Evolutionary conservation across 176 grass and related monocot genomes (phyloP).

Genomic region (Ampelocalamus luodianensis): DNA sequence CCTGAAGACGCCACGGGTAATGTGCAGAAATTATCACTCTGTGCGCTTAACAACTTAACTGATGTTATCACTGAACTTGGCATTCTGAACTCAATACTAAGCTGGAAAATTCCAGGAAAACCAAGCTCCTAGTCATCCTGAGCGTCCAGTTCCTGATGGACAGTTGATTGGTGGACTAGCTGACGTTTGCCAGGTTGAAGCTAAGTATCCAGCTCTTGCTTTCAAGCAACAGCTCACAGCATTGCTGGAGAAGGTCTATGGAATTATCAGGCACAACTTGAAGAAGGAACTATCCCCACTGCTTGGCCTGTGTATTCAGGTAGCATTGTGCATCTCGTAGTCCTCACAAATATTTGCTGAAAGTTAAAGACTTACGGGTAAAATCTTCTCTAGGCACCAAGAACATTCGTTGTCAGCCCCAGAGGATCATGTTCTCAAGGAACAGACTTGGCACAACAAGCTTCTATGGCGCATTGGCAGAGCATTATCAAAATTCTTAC

Average conservation of each 20-base stretch:
- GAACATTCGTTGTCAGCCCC: constrained; percentile 57
- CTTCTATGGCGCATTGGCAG: constrained; percentile 68
- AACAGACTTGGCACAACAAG: constrained; percentile 56
- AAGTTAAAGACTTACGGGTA: background rate
- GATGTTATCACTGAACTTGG: background rate
- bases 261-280: constrained; percentile 67
- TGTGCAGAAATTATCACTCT: background rate
- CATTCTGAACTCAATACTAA: constrained; percentile 17
- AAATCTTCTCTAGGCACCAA: constrained; percentile 48
- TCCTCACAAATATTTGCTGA: background rate
- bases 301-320: constrained; percentile 72
- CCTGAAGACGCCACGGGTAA: constrained; percentile 47
- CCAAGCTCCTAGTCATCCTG: constrained; percentile 33
- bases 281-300: constrained; percentile 76
- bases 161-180: constrained; percentile 43
- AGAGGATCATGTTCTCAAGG: constrained; percentile 54
- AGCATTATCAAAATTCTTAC: constrained; percentile 68
- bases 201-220: constrained; percentile 71
- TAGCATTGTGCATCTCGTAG: constrained; percentile 4
- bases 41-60: background rate
- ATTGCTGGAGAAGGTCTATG: constrained; percentile 77
- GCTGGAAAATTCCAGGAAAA: constrained; percentile 46
- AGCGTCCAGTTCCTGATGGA: constrained; percentile 49
- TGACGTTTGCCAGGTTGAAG: constrained; percentile 66
- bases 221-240: constrained; percentile 78